Evolutionary conservation across 202 grass and related monocot species (phyloP), one percentile per base, ranked within the genome.

Genomic region (Schoenoplectus tabernaemontani): DNA sequence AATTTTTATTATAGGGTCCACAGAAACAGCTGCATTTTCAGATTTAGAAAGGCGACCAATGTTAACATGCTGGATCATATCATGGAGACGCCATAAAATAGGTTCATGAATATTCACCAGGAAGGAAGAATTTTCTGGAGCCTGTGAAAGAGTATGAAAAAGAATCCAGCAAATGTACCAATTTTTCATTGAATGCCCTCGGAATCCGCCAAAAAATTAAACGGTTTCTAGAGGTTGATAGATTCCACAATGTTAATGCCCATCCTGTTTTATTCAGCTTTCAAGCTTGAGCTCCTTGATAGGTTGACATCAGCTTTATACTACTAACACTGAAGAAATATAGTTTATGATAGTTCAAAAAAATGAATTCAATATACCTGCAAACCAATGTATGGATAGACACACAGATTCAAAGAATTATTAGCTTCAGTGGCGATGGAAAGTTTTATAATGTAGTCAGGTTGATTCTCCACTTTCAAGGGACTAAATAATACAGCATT

Each of bases 1-100:
- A 92, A 98, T 92, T 92, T 92, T 98, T 84, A 98, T 81, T 32
- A 92, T 82, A 76, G 91, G 95, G 82, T 98, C 95, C 28, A 98
- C 83, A 66, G 95, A 94, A 90, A 95, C 95, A 92, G 91, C 87
- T 81, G 89, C 84, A 75, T 87, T 78, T 64, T 91, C 81, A 76
- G 86, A 88, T 74, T 78, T 83, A 79, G 84, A 86, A 87, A 94
- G 77, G 57, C 89, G 88, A 62, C 84, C 85, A 37, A 95, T 73
- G 84, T 94, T 94, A 43, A 90, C 84, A 81, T 92, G 91, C 82
- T 92, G 95, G 70, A 98, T 81, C 91, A 98, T 98, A 85, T 98
- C 89, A 47, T 92, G 84, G 72, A 98, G 87, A 39, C 91, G 95
- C 95, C 91, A 98, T 84, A 98, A 95, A 82, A 94, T 90, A 74